These are phyloP conservation scores for Ustilago curta DNA, from an alignment of 1,284 basidiomycete genomes.

Conservation along the genomic window DNA sequence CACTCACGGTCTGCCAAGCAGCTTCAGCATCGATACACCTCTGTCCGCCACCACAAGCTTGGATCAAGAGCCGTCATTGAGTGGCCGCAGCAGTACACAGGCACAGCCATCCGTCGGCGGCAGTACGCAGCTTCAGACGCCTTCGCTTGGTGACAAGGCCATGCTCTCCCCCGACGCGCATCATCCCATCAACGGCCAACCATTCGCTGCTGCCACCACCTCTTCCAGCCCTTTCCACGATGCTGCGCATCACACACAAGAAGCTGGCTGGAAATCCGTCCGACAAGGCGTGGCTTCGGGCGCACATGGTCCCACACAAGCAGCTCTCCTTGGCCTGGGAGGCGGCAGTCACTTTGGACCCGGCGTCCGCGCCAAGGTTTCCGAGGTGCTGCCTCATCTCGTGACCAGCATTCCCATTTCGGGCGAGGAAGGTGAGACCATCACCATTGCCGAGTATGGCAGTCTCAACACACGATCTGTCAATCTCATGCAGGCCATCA, in stretches of 20 bases:
- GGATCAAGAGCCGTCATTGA: conserved; percentile 37
- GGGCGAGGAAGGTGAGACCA: conserved; percentile 46
- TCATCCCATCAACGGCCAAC: conserved; percentile 26
- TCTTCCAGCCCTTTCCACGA: conserved; percentile 35
- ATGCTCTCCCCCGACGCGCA: conserved; percentile 55
- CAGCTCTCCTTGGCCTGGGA: conserved; percentile 40
- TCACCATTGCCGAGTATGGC: conserved; percentile 70
- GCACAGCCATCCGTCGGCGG: conserved; percentile 39
- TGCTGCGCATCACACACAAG: conserved; percentile 17
- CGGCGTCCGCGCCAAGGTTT: conserved; percentile 65
- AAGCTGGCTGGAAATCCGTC: conserved; percentile 39
- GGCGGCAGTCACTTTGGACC: conserved; percentile 67
- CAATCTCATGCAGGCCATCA: conserved; percentile 65
- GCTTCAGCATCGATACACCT: conserved; percentile 31
- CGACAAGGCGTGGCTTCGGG: conserved; percentile 26
- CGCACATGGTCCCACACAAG: conserved; percentile 39
- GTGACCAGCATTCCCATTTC: conserved; percentile 58
- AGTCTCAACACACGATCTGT: conserved; percentile 67
- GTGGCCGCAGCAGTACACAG: conserved; percentile 39
- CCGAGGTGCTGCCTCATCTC: conserved; percentile 58
- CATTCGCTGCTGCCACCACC: conserved; percentile 27
- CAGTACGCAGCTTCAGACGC: conserved; percentile 53
- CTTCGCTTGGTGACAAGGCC: conserved; percentile 48
- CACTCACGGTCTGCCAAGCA: conserved; percentile 32
- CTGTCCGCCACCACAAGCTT: conserved; percentile 39